Percentiles rank a stretch among this genome's conserved stretches.
Conservation (phyloP, 2,329 filamentous ascomycete species). For the Aspergillus tamarii region DNA sequence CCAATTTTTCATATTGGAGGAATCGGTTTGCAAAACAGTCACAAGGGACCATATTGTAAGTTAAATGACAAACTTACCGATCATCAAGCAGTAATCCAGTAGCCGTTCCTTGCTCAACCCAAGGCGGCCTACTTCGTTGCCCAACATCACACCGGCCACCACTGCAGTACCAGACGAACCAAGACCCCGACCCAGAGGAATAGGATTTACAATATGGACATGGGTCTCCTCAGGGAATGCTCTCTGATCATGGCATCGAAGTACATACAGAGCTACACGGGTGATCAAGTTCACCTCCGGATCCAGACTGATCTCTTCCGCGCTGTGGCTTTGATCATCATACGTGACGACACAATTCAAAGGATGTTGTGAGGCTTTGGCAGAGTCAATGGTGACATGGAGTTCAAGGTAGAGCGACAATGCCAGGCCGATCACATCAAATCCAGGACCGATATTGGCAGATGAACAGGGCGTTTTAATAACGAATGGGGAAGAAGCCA, state of each 20-base stretch:
- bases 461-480: conserved; percentile 90
- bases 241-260: conserved; percentile 86
- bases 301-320: conserved; percentile 75
- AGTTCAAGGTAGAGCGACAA: conserved; percentile 93
- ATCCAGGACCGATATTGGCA: conserved; percentile 95
- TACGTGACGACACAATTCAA: conserved; percentile 84
- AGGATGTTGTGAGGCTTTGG: conserved; percentile 42
- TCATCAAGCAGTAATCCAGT: conserved; percentile 97
- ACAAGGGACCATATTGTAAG: not conserved
- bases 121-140: conserved; percentile 83
- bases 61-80: conserved; percentile 60
- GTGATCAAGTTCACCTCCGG: conserved; percentile 92
- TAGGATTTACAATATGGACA: conserved; percentile 94
- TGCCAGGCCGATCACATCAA: conserved; percentile 93
- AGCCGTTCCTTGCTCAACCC: conserved; percentile 77
- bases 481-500: conserved; percentile 56
- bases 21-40: not conserved
- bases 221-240: conserved; percentile 83
- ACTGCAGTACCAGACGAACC: conserved; percentile 96
- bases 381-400: conserved; percentile 73
- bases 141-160: conserved; percentile 90
- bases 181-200: conserved; percentile 86
- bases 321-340: conserved; percentile 75
- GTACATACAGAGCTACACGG: conserved; percentile 88
- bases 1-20: not conserved